Evolutionary conservation across 2,329 filamentous ascomycete species (phyloP).

Genomic region (Onygenales sp.): DNA sequence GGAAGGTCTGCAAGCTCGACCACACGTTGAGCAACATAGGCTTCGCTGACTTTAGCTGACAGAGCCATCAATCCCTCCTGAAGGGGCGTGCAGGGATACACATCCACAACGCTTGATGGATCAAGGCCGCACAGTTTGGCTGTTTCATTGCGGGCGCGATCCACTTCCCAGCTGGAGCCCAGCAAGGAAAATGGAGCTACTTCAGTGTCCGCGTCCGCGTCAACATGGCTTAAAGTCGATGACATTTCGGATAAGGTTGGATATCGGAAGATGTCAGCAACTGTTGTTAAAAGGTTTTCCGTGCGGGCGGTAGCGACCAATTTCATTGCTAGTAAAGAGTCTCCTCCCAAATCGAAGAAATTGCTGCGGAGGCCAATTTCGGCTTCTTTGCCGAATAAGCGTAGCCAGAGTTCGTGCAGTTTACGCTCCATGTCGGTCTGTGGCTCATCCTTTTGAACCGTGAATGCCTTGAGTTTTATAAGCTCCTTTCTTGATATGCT

Average conservation of each 20-base stretch:
- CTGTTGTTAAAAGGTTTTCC: slow-evolving; percentile 13
- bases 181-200: slow-evolving; percentile 13
- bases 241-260: slow-evolving; percentile 29
- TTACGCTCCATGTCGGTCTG: slow-evolving; percentile 18
- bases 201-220: background rate
- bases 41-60: slow-evolving; percentile 26
- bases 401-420: slow-evolving; percentile 23
- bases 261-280: slow-evolving; percentile 20
- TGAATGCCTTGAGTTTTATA: slow-evolving; percentile 6
- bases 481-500: slow-evolving; percentile 13
- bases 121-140: slow-evolving; percentile 12
- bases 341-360: slow-evolving; percentile 19
- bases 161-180: background rate
- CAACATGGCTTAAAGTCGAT: background rate
- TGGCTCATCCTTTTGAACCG: slow-evolving; percentile 8
- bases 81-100: slow-evolving; percentile 25
- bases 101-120: slow-evolving; percentile 16
- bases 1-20: slow-evolving; percentile 14
- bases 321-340: slow-evolving; percentile 21
- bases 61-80: slow-evolving; percentile 34
- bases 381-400: slow-evolving; percentile 17
- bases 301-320: slow-evolving; percentile 16
- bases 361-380: slow-evolving; percentile 13
- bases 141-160: slow-evolving; percentile 5
- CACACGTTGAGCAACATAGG: slow-evolving; percentile 32